Evolutionary conservation across 2,329 filamentous ascomycete species (phyloP).

Genomic region (Salinomyces thailandicus): DNA sequence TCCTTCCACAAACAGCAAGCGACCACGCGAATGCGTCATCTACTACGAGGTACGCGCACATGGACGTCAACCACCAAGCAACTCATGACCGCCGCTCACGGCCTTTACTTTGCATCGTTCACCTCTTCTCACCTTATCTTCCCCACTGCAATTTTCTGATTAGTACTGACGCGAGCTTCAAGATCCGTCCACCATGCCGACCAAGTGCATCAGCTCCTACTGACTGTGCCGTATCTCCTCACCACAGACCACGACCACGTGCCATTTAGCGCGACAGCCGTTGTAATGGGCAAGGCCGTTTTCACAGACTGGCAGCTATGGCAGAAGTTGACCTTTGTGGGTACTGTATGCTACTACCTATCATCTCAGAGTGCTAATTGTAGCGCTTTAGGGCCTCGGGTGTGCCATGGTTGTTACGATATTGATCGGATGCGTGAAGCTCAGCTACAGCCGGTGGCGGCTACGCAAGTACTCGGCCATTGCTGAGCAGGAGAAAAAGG

Average conservation of each 20-base stretch:
- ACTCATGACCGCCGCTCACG: neutral
- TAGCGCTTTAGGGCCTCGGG: constrained; percentile 53
- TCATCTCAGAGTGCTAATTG: constrained; percentile 17
- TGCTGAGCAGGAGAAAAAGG: constrained; percentile 21
- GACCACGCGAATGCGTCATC: constrained; percentile 3
- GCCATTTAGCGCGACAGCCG: too few species aligned
- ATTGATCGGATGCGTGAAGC: constrained; percentile 54
- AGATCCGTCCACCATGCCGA: too few species aligned
- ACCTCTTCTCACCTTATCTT: neutral
- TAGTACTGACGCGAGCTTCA: too few species aligned
- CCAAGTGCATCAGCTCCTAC: too few species aligned
- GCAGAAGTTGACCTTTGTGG: constrained; percentile 84
- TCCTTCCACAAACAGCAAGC: constrained; percentile 6
- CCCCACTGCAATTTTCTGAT: too few species aligned
- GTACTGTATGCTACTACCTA: constrained; percentile 25
- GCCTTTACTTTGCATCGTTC: neutral
- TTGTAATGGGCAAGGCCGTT: constrained; percentile 24
- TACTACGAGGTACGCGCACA: constrained; percentile 2
- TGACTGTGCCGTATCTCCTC: too few species aligned
- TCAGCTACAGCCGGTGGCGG: constrained; percentile 38
- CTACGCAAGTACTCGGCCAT: constrained; percentile 32
- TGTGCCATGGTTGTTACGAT: constrained; percentile 62
- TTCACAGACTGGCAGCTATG: constrained; percentile 60
- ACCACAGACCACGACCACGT: too few species aligned
- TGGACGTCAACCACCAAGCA: neutral